Base-by-base conservation (phyloP, 768 basidiomycete species). In the Pleurotus citrinopileatus region DNA sequence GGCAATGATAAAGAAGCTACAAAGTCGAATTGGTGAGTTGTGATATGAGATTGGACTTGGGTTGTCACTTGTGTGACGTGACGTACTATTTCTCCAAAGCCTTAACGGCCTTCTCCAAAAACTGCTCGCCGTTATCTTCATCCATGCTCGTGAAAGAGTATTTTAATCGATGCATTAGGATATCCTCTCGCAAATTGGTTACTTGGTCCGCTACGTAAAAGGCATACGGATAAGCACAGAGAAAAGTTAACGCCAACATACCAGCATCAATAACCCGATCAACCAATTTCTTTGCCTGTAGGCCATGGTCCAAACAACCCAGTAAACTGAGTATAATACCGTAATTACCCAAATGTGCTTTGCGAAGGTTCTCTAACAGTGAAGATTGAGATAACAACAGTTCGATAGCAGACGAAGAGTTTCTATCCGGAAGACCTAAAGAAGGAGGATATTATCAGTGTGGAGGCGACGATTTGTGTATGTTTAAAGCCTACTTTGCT, bases 341-440 rank as follows among this genome's bases (percentile, higher is more conserved):
- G 65, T 97, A 99, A 60, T 89, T 94, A 40, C 97, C 97, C 76
- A 87, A 82, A 59, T 96, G 83, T 1, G 95, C 95, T 62, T 89
- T 95, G 42, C 93, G 85, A 12, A 97, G 74, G 62, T 86, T 90
- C 52, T 98, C 94, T 29, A 98, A 73, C 1, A 98, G 72, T 0
- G 82, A 68, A 0, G 94, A 88, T 34, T 93, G 86, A 0, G 82
- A 75, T 68, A 95, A 84, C 2, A 99, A 79, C 15, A 97, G 77
- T 56, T 89, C 84, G 26, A 98, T 89, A 0, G 91, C 93, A 6
- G 87, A 87, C 58, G 90, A 83, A 0, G 89, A 84, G 51, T 82
- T 82, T 59, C 76, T 76, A 22, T 76, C 73, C 34, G 83, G 80
- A 17, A 93, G 73, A 60, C 82, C 91, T 93, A 57, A 2, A 25